phyloP scores from a whole-genome alignment of 2,329 filamentous ascomycete species.

The Fusarium sp. region DNA sequence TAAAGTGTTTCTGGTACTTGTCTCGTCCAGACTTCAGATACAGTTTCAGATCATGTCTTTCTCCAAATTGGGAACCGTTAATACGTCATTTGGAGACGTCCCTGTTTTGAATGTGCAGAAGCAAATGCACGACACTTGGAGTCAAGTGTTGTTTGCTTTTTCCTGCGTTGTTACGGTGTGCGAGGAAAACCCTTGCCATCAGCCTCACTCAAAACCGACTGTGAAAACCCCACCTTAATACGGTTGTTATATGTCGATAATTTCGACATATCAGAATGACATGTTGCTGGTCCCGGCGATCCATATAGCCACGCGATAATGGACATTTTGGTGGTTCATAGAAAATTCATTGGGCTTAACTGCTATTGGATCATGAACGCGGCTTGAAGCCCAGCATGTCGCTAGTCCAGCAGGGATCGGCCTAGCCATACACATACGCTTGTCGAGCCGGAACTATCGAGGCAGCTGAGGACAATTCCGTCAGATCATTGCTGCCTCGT shows the following conservation, averaged over 20 bases:
- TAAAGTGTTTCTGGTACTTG: conserved; percentile 1
- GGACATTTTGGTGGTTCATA: conserved; percentile 13
- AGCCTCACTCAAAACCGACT: background rate
- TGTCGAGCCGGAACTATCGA: background rate
- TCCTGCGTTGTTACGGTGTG: background rate
- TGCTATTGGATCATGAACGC: conserved; percentile 22
- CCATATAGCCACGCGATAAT: conserved; percentile 9
- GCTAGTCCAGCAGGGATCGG: conserved; percentile 22
- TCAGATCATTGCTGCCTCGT: conserved; percentile 20
- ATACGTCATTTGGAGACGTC: conserved; percentile 21
- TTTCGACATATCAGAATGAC: conserved; percentile 20
- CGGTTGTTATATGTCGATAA: background rate
- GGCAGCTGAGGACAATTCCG: conserved; percentile 3
- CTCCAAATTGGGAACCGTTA: background rate
- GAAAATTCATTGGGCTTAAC: conserved; percentile 8
- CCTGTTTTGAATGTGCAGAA: conserved; percentile 13
- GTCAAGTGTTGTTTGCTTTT: conserved; percentile 18
- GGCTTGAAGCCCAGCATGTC: conserved; percentile 12
- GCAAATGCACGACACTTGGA: conserved; percentile 11
- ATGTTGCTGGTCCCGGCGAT: conserved; percentile 1
- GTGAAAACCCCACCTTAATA: background rate
- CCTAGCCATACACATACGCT: background rate
- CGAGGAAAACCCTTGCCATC: background rate
- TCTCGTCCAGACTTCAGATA: conserved; percentile 7
- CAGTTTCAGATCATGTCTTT: conserved; percentile 10